Percentiles rank a stretch among this genome's conserved stretches.
phyloP scores from a whole-genome alignment of 495 filamentous ascomycete species.

The Xylaria curta region DNA sequence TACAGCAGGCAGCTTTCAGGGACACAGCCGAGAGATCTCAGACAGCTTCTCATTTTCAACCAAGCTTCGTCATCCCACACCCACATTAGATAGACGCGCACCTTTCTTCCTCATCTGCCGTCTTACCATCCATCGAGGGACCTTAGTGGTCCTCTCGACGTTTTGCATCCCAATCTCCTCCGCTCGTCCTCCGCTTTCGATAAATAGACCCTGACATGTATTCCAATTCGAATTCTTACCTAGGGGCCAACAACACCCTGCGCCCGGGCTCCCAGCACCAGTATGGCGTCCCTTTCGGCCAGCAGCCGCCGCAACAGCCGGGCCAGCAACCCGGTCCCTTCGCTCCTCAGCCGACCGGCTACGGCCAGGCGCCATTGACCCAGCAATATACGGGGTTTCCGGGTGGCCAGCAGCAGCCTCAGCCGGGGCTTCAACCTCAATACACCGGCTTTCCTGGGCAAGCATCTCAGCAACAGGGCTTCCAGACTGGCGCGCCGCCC shows the following conservation, averaged over 20 bases:
- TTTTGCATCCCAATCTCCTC: background rate
- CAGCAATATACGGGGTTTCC: conserved; percentile 67
- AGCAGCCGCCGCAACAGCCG: conserved; percentile 66
- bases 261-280: conserved; percentile 74
- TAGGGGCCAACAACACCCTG: conserved; percentile 75
- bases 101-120: conserved; percentile 21
- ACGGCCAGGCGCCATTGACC: conserved; percentile 63
- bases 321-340: conserved; percentile 66
- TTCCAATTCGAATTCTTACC: conserved; percentile 83
- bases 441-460: conserved; percentile 62
- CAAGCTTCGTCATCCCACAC: conserved; percentile 42
- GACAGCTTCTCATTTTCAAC: conserved; percentile 14
- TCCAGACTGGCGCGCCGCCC: conserved; percentile 57
- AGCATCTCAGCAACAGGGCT: conserved; percentile 50
- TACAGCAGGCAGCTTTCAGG: background rate
- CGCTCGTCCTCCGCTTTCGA: conserved; percentile 2
- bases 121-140: conserved; percentile 26
- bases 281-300: conserved; percentile 62
- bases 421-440: conserved; percentile 62
- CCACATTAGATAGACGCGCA: conserved; percentile 11
- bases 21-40: background rate
- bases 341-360: conserved; percentile 65
- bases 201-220: conserved; percentile 60
- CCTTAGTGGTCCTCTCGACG: conserved; percentile 15
- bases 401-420: conserved; percentile 50